These are phyloP conservation scores for Psilocybe tampanensis DNA, from an alignment of 768 basidiomycete genomes.

Conservation along the genomic window DNA sequence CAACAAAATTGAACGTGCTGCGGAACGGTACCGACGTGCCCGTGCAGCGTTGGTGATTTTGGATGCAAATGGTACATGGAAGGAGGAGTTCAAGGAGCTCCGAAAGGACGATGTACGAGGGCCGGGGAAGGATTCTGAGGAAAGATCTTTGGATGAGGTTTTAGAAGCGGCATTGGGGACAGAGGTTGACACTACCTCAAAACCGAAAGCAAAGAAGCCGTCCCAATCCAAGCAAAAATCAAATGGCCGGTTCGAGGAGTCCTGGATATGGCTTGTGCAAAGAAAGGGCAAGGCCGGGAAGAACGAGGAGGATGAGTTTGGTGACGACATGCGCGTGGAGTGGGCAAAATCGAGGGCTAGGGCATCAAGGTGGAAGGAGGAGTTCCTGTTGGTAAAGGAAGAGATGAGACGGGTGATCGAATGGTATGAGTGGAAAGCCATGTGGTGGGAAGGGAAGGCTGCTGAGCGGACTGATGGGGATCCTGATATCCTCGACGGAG, in stretches of 20 bases:
- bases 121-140: slow-evolving; percentile 17
- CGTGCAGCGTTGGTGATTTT: slow-evolving; percentile 3
- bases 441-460: neutral
- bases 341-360: slow-evolving; percentile 9
- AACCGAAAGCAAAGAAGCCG: too few species aligned
- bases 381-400: neutral
- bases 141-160: neutral
- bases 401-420: neutral
- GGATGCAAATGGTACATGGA: slow-evolving; percentile 21
- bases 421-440: neutral
- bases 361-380: neutral
- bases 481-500: neutral
- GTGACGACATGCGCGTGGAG: slow-evolving; percentile 10
- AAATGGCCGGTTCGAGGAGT: slow-evolving; percentile 7
- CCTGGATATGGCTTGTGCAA: slow-evolving; percentile 28
- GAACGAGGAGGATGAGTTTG: slow-evolving; percentile 6
- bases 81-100: slow-evolving; percentile 6
- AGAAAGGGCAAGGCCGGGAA: neutral
- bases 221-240: neutral
- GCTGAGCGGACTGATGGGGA: neutral
- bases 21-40: slow-evolving; percentile 16
- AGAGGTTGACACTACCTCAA: too few species aligned
- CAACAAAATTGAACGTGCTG: slow-evolving; percentile 10
- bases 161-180: too few species aligned
- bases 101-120: slow-evolving; percentile 15